Evolutionary conservation across 257 asterid species (phyloP), one percentile per base, ranked within the genome.

Genomic region (Ligustrum vulgare): DNA sequence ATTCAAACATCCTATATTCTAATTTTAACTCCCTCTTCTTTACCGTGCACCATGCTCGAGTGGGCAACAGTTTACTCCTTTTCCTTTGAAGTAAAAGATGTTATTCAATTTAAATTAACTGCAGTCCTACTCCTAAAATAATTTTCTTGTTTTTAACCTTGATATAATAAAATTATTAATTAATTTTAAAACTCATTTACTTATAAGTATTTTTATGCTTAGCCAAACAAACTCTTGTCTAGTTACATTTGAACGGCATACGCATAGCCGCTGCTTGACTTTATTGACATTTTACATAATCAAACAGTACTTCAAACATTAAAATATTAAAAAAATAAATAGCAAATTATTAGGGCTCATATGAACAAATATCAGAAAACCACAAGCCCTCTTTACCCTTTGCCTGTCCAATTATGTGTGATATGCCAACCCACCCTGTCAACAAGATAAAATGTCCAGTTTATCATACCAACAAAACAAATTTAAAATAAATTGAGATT

Each of bases 351-450:
- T 83, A 81, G 4, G 74, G 35, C 31, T 79, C 60, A 79, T 77
- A 79, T 79, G 79, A 83, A 83, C 96, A 90, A 34, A 90, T 85
- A 80, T 88, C 76, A 63, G 84, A 88, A 79, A 91, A 89, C 79
- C 93, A 88, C 83, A 86, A 75, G 73, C 78, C 72, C 22, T 82
- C 83, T 47, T 82, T 72, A 6, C 75, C 84, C 31, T 70, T 77
- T 35, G 74, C 79, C 76, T 81, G 77, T 25, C 79, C 84, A n/a
- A 87, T 81, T 8, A 88, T 83, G 85, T 86, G 81, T 60, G 80
- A 66, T 70, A 89, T 81, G 78, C 93, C 93, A 64, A 86, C 88
- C 74, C 86, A 90, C 71, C 97, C 95, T 91, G 87, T 49, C 70
- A n/a, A 70, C 39, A 62, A 32, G 15, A 64, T 32, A 68, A 65